Evolutionary conservation across 169 alveolate species (phyloP).

Genomic region (Plasmodium adleri): DNA sequence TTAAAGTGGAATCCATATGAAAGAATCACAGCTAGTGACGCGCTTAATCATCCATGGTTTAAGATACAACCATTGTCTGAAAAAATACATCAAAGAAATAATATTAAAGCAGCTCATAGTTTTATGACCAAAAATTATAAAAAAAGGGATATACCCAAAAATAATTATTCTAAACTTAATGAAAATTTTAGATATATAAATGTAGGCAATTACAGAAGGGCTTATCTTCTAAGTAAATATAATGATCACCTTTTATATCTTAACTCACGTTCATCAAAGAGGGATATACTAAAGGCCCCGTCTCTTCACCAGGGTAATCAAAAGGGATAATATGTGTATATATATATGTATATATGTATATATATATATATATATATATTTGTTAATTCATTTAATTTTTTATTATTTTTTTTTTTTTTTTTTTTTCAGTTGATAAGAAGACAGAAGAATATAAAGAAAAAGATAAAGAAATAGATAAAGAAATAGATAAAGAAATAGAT

Average conservation of each 20-base stretch:
- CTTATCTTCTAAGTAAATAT: constrained; percentile 14
- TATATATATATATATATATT: not conserved
- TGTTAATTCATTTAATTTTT: not conserved
- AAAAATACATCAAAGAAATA: constrained; percentile 75
- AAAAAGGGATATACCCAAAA: constrained; percentile 76
- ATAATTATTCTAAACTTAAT: constrained; percentile 11
- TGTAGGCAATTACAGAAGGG: constrained; percentile 61
- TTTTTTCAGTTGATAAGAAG: not conserved
- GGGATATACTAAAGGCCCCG: not conserved
- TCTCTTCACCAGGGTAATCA: constrained; percentile 14
- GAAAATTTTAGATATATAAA: constrained; percentile 62
- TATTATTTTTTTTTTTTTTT: not conserved
- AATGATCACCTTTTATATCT: constrained; percentile 1
- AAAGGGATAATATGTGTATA: too few relatives aligned
- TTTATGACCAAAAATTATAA: constrained; percentile 86
- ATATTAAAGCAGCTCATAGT: constrained; percentile 86
- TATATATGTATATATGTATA: too few relatives aligned
- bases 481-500: too few relatives aligned
- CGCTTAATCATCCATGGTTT: constrained; percentile 86
- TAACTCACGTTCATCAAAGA: not conserved
- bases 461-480: not conserved
- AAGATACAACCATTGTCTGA: constrained; percentile 78
- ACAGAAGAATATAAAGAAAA: not conserved
- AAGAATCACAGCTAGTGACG: constrained; percentile 82
- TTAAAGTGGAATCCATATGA: constrained; percentile 81